Evolutionary conservation across 768 basidiomycete species (phyloP), one percentile per base, ranked within the genome.

Genomic region (Mycena sanguinolenta): DNA sequence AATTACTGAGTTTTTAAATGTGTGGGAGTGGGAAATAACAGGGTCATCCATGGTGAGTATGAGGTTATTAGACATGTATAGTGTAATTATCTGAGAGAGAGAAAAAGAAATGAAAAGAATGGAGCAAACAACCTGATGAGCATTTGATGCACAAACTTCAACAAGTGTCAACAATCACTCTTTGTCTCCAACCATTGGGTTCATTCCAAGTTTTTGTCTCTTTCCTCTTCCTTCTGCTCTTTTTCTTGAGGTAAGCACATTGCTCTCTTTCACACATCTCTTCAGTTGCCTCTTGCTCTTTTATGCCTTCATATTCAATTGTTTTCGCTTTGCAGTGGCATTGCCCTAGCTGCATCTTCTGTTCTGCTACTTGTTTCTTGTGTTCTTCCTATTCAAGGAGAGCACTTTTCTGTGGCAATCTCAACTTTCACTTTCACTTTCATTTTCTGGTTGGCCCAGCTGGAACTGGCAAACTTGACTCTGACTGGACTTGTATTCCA

Each of bases 381-480:
- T 46, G 21, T 21, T 30, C 21, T 44, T 39, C 14, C 5, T 23
- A 21, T 36, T 6, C 12, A 16, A 12, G 8, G 21, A 4, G 4
- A 12, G 4, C 14, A 21, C 9, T n/a, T 46, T 7, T 23, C 32
- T 36, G 3, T 52, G 9, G 49, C 61, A 66, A 65, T 72, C 66
- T 72, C 66, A 72, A 68, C 71, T 72, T 68, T 72, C 66, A 68
- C 71, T 72, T 68, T 72, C 66, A 36, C 36, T 46, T 14, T 1
- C 19, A 34, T 34, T 34, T 10, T 34, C 32, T 34, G 32, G 32
- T 34, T 10, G 4, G 32, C 6, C 32, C 4, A 34, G 32, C 32
- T 10, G 10, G 32, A 10, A 34, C 32, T 10, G 10, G 32, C 32
- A 34, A 10, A 34, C 32, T 10, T 5, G 32, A 34, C 32, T 34